These are phyloP conservation scores for Rhizopogon salebrosus DNA, from an alignment of 768 basidiomycete genomes.

Conservation along the genomic window DNA sequence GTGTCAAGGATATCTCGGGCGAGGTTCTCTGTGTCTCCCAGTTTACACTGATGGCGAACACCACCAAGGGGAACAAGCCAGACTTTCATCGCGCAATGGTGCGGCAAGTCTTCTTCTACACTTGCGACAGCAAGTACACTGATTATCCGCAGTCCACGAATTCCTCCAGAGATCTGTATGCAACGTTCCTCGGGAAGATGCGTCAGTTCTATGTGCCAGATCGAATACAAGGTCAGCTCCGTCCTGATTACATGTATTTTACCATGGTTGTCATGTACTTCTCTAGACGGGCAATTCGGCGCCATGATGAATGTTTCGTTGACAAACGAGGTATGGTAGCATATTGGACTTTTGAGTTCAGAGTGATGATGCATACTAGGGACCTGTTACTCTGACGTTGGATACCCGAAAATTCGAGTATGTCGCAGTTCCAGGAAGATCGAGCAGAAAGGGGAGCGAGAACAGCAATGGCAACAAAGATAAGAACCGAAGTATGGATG, in stretches of 20 bases:
- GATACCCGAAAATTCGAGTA: slow-evolving; percentile 81
- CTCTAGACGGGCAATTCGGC: slow-evolving; percentile 84
- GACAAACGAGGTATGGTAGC: slow-evolving; percentile 70
- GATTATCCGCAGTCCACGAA: slow-evolving; percentile 48
- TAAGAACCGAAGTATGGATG: background rate
- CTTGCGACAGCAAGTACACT: background rate
- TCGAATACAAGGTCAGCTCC: slow-evolving; percentile 68
- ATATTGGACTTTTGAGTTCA: background rate
- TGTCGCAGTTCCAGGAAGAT: slow-evolving; percentile 23
- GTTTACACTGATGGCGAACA: slow-evolving; percentile 86
- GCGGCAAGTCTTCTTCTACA: slow-evolving; percentile 13
- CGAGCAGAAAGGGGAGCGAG: background rate
- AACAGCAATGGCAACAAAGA: background rate
- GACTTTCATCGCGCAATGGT: slow-evolving; percentile 96
- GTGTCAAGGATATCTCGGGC: slow-evolving; percentile 82
- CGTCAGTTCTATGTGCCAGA: slow-evolving; percentile 61
- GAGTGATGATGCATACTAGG: slow-evolving; percentile 35
- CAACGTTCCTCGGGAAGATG: slow-evolving; percentile 65
- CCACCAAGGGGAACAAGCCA: slow-evolving; percentile 82
- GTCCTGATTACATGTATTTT: background rate
- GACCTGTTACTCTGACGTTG: slow-evolving; percentile 80
- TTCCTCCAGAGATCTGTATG: slow-evolving; percentile 64
- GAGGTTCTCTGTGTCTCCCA: slow-evolving; percentile 94
- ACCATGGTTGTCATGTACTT: background rate
- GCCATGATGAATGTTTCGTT: slow-evolving; percentile 94